A percentile compares a stretch with the other conserved stretches of the same genome.
Evolutionary conservation across 345 rosid genomes (phyloP).

Genomic region (Reutealis trisperma): DNA sequence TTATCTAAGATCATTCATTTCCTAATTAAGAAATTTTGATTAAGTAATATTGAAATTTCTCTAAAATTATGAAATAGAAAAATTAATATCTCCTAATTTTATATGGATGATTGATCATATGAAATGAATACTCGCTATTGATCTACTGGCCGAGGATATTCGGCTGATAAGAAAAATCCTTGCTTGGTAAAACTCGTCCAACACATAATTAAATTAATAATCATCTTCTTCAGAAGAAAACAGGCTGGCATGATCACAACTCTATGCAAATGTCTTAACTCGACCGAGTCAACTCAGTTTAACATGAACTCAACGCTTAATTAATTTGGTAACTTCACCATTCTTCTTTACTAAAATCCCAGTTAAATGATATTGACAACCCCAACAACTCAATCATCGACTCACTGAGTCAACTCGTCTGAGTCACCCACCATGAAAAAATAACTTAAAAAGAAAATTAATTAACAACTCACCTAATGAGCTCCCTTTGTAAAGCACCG

Average conservation of each 20-base stretch:
- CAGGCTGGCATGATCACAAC: background rate
- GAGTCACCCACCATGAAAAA: background rate
- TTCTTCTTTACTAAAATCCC: background rate
- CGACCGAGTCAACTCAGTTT: slow-evolving; percentile 1
- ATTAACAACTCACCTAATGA: slow-evolving; percentile 21
- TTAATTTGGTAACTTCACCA: background rate
- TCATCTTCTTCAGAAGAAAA: too few species aligned
- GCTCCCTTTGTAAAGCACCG: slow-evolving; percentile 30
- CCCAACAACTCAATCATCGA: background rate
- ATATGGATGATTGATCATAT: too few species aligned
- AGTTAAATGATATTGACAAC: background rate
- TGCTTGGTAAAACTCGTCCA: too few species aligned
- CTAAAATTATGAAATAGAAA: too few species aligned
- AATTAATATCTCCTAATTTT: too few species aligned
- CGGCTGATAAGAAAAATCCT: too few species aligned
- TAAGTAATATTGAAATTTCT: too few species aligned
- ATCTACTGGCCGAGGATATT: background rate
- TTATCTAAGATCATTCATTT: too few species aligned
- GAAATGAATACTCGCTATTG: too few species aligned
- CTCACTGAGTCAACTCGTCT: background rate
- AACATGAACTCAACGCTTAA: background rate
- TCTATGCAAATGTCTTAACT: background rate
- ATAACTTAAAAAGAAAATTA: background rate
- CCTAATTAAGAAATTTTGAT: too few species aligned
- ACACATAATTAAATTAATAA: too few species aligned